A percentile compares a stretch with the other conserved stretches of the same genome.
phyloP scores from a whole-genome alignment of 192 early-diverging fungal genomes.

The Podila epigama region DNA sequence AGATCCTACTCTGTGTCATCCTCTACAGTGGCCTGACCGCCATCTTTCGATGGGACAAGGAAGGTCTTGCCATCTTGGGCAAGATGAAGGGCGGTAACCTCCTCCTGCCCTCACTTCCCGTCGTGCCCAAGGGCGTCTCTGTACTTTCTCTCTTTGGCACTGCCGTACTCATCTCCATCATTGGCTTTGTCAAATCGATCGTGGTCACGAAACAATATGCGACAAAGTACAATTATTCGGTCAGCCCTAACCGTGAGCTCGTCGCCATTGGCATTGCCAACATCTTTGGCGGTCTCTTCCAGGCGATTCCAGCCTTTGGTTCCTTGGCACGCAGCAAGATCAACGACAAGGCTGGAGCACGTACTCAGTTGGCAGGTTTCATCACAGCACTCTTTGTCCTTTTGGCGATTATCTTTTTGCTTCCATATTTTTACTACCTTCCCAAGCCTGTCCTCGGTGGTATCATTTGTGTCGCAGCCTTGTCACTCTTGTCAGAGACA shows the following conservation, averaged over 20 bases:
- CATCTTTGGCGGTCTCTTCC: slow-evolving; percentile 81
- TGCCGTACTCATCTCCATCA: slow-evolving; percentile 89
- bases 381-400: slow-evolving; percentile 80
- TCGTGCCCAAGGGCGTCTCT: slow-evolving; percentile 61
- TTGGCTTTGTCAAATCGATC: slow-evolving; percentile 98
- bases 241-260: slow-evolving; percentile 95
- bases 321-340: slow-evolving; percentile 92
- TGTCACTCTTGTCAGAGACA: slow-evolving; percentile 77
- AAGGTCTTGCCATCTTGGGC: slow-evolving; percentile 83
- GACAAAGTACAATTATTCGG: slow-evolving; percentile 87
- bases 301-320: slow-evolving; percentile 82
- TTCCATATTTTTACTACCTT: slow-evolving; percentile 86
- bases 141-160: slow-evolving; percentile 80
- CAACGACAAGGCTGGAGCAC: slow-evolving; percentile 92
- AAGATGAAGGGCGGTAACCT: slow-evolving; percentile 70
- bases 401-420: slow-evolving; percentile 79
- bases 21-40: slow-evolving; percentile 70
- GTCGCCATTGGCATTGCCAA: slow-evolving; percentile 94
- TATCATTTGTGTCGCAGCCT: slow-evolving; percentile 85
- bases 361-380: slow-evolving; percentile 88
- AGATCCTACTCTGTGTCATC: slow-evolving; percentile 89
- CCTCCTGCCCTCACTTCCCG: slow-evolving; percentile 67
- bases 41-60: slow-evolving; percentile 70
- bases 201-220: slow-evolving; percentile 94
- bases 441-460: slow-evolving; percentile 82